These are phyloP conservation scores for Cinnamomum micranthum DNA, from an alignment of 164 flowering plant genomes.

Conservation along the genomic window DNA sequence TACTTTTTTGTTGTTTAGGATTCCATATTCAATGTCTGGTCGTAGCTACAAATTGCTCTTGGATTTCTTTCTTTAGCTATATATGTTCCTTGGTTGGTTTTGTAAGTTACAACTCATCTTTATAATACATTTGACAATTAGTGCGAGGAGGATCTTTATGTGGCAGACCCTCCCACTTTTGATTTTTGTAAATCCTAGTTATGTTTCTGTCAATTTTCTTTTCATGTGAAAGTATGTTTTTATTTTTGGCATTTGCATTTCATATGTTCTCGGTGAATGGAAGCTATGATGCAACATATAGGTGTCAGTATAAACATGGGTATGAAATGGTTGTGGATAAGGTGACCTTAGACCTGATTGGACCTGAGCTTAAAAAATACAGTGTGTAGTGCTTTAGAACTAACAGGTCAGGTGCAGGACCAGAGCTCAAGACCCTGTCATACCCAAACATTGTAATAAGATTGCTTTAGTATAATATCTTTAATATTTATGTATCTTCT, in stretches of 20 bases:
- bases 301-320: neutral
- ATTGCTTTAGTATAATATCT: no score
- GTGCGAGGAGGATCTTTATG: slow-evolving; percentile 5
- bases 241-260: neutral
- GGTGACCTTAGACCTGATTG: no score
- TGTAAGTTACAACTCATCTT: neutral
- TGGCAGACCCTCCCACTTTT: slow-evolving; percentile 8
- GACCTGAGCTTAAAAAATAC: no score
- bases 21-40: neutral
- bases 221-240: neutral
- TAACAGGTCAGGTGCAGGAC: no score
- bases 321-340: no score
- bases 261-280: neutral
- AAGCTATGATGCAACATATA: neutral
- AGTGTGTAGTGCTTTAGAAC: no score
- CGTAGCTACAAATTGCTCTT: slow-evolving; percentile 1
- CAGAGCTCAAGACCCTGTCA: no score
- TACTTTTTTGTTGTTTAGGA: slow-evolving; percentile 4
- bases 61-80: slow-evolving; percentile 15
- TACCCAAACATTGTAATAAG: no score
- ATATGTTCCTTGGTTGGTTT: slow-evolving; percentile 9
- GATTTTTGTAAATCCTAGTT: neutral
- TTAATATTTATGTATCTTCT: no score
- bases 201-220: slow-evolving; percentile 5
- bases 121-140: slow-evolving; percentile 10